Conservation (phyloP, 495 filamentous ascomycete genomes). For the Amphirosellinia nigrospora region DNA sequence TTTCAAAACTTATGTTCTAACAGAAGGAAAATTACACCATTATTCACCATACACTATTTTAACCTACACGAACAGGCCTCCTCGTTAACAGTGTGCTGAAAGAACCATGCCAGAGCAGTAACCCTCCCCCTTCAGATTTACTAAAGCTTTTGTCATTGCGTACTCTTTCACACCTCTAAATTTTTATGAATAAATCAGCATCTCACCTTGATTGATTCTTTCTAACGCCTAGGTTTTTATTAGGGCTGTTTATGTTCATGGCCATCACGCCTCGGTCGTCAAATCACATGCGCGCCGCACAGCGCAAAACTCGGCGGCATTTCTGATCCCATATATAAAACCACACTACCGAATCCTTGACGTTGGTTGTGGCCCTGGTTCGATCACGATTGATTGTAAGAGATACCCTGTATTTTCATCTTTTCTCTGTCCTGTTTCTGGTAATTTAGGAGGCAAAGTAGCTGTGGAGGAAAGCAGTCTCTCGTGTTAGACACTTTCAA, state of each 20-base stretch:
- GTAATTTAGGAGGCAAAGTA: background rate
- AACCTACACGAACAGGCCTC: background rate
- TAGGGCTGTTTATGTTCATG: constrained; percentile 54
- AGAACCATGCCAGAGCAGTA: constrained; percentile 21
- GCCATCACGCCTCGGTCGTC: constrained; percentile 57
- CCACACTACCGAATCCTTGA: constrained; percentile 60
- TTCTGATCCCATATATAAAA: constrained; percentile 56
- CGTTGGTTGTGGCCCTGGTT: constrained; percentile 63
- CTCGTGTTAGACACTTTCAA: background rate
- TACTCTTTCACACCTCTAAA: background rate
- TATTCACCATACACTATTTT: background rate
- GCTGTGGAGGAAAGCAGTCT: background rate
- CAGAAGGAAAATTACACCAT: background rate
- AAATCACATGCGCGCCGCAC: constrained; percentile 60
- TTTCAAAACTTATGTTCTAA: background rate
- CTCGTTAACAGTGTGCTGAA: background rate
- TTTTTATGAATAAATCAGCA: background rate
- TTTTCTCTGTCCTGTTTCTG: background rate
- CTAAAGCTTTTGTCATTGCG: background rate
- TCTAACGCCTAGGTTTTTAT: background rate
- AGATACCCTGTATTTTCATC: background rate
- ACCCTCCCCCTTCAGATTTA: background rate
- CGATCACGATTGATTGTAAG: constrained; percentile 58
- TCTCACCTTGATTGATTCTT: background rate
- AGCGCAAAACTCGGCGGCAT: constrained; percentile 56